These are phyloP conservation scores for Pseudogymnoascus sp. DNA, from an alignment of 2,329 filamentous ascomycete species.

Conservation along the genomic window DNA sequence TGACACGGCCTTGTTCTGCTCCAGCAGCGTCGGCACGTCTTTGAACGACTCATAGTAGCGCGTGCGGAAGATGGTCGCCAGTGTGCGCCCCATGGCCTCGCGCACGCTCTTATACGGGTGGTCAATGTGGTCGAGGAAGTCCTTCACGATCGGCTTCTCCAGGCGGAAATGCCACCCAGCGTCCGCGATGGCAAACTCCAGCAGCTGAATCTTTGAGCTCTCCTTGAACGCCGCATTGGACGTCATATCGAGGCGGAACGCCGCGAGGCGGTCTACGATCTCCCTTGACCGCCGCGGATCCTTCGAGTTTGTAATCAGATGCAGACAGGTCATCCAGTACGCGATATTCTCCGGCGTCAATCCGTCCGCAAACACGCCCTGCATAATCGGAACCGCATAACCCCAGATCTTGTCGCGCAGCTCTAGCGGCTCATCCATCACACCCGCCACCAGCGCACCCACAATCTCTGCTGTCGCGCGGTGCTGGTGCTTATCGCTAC, in stretches of 20 bases:
- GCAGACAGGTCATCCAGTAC: constrained; percentile 93
- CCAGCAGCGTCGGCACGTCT: constrained; percentile 65
- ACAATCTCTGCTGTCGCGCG: constrained; percentile 91
- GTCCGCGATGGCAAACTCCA: constrained; percentile 81
- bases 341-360: constrained; percentile 87
- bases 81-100: constrained; percentile 84
- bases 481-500: constrained; percentile 95
- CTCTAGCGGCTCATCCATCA: constrained; percentile 66
- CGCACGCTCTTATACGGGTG: constrained; percentile 97
- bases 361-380: constrained; percentile 80
- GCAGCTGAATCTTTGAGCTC: constrained; percentile 85
- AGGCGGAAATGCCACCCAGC: constrained; percentile 94
- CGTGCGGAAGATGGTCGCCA: constrained; percentile 82
- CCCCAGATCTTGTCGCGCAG: constrained; percentile 73
- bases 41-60: constrained; percentile 91
- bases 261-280: constrained; percentile 70
- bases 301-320: constrained; percentile 78
- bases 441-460: constrained; percentile 72
- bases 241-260: constrained; percentile 84
- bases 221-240: constrained; percentile 99
- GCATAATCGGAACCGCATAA: constrained; percentile 81
- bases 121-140: constrained; percentile 86
- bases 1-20: constrained; percentile 69
- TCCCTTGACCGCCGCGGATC: constrained; percentile 85
- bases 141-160: constrained; percentile 76